Evolutionary conservation across 495 filamentous ascomycete genomes (phyloP), one percentile per base, ranked within the genome.

Genomic region (Parathielavia appendiculata): DNA sequence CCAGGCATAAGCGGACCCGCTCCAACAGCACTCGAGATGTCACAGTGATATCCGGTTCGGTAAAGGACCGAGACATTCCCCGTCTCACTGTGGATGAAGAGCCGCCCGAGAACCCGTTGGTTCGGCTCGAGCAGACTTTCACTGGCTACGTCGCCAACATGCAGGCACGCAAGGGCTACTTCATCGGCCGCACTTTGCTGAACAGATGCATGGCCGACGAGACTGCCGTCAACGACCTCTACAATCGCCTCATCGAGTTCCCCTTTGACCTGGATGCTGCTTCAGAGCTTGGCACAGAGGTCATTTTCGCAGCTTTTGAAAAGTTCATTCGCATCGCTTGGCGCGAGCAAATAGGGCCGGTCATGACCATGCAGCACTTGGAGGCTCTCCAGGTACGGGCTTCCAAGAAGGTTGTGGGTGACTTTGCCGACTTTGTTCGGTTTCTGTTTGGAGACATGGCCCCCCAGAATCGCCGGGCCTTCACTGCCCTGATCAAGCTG

Each of bases 271-370:
- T 87, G 43, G 84, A 95, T 51, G 76, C 84, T 13, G 83, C 88
- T 5, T 82, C 84, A 1, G 88, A 96, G 57, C 80, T 88, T 4
- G 80, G 88, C 13, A 83, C 96, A 20, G 91, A 96, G 67, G 86
- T 92, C n/a, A 78, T 97, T 11, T 96, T 97, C 63, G 86, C 86
- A 17, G 89, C 92, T 1, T 98, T 98, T 66, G 91, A 95, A 64
- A 96, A 93, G 58, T 98, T 97, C 60, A 78, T 97, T 66, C 84
- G 82, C 57, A 86, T 88, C 56, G 91, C 91, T 32, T 98, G 93
- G 93, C 84, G 79, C 54, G 85, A 91, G 49, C 86, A 89, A 60
- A 92, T 97, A 78, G 95, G 95, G 0, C 82, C 88, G 4, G 78
- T 97, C 38, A 80, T 97, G 58, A 78, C 84, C 4, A 69, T 78